phyloP scores from a whole-genome alignment of 176 grass and related monocot genomes.

The Aegilops tauschii region DNA sequence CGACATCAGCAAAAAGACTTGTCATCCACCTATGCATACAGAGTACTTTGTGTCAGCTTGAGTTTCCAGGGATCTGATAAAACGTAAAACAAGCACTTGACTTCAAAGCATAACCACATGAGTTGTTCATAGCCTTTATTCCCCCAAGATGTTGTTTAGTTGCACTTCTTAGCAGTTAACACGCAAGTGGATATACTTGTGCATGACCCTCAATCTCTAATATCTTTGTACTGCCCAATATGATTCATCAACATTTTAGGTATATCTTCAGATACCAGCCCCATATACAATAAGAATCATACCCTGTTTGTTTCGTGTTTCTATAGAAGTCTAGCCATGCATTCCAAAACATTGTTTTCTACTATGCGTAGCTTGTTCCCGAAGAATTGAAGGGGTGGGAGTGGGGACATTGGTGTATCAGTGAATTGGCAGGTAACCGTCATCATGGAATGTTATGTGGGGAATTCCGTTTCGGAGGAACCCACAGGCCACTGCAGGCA shows the following conservation, averaged over 20 bases:
- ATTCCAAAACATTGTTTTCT: background rate
- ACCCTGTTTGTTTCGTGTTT: background rate
- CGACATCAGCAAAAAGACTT: constrained; percentile 2
- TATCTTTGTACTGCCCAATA: background rate
- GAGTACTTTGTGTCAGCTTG: too few species aligned
- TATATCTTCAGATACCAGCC: background rate
- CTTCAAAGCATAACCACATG: background rate
- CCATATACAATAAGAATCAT: background rate
- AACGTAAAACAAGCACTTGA: background rate
- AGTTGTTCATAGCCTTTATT: background rate
- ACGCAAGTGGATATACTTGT: background rate
- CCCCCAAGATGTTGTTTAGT: background rate
- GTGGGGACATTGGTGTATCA: background rate
- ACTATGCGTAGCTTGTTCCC: background rate
- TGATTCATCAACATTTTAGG: background rate
- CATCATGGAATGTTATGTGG: background rate
- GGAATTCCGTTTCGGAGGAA: background rate
- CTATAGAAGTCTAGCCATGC: background rate
- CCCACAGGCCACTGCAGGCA: background rate
- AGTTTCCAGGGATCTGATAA: background rate
- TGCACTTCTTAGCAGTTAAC: background rate
- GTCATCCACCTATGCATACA: background rate
- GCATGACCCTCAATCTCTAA: background rate
- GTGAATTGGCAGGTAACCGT: background rate
- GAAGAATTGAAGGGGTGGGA: background rate